Conservation (phyloP, 208 protist species). For the Leishmania arabica region DNA sequence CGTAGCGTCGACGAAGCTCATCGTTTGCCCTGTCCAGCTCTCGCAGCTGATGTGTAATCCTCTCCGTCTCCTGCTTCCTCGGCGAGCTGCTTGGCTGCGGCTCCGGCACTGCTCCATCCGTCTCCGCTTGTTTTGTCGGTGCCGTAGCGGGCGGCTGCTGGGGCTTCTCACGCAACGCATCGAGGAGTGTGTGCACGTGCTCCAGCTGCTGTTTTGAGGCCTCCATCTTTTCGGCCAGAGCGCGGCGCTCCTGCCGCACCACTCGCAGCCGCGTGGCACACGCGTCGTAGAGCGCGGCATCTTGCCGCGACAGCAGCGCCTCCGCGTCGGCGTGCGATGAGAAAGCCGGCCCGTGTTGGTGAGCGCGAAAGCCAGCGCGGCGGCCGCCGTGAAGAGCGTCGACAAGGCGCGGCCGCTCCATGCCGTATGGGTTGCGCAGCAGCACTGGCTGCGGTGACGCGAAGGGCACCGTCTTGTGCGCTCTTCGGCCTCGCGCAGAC, state of each 20-base stretch:
- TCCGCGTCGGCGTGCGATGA: conserved; percentile 2
- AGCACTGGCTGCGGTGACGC: background rate
- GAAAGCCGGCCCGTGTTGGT: background rate
- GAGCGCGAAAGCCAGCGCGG: background rate
- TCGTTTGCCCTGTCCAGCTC: conserved; percentile 20
- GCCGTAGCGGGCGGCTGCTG: background rate
- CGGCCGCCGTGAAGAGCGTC: background rate
- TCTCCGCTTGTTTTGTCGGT: background rate
- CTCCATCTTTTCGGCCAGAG: background rate
- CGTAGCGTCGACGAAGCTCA: conserved; percentile 12
- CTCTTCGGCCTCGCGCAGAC: background rate
- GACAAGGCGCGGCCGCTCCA: background rate
- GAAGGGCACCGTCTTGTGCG: background rate
- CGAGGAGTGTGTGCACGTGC: background rate
- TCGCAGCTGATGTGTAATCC: conserved; percentile 13
- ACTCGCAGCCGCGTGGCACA: conserved; percentile 9
- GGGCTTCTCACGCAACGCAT: background rate
- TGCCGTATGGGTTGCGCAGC: conserved; percentile 11
- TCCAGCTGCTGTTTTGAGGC: background rate
- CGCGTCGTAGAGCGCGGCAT: conserved; percentile 7
- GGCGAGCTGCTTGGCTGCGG: background rate
- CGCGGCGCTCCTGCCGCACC: conserved; percentile 8
- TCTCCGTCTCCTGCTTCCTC: background rate
- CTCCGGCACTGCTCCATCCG: background rate
- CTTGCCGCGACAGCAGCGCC: background rate